Evolutionary conservation across 352 stramenopile species (phyloP).

Genomic region (Pythium plurisporium): DNA sequence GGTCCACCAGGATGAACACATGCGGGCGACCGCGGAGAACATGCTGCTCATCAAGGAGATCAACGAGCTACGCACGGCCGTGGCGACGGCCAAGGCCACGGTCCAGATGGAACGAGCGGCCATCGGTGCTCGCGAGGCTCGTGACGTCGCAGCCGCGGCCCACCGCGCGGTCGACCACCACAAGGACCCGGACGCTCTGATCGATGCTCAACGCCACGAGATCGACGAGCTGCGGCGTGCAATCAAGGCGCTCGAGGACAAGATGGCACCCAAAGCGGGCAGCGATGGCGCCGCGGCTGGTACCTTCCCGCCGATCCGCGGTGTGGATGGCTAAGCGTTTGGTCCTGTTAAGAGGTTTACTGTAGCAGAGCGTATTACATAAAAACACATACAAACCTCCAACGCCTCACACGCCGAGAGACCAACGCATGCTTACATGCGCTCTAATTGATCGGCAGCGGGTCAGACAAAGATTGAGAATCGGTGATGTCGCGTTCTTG

Average conservation of each 20-base stretch:
- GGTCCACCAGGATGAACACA: constrained; percentile 75
- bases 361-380: too few species aligned
- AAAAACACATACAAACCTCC: too few species aligned
- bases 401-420: too few species aligned
- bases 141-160: not conserved
- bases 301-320: constrained; percentile 41
- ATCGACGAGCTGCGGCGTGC: constrained; percentile 78
- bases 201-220: constrained; percentile 52
- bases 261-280: constrained; percentile 25
- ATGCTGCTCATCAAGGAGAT: constrained; percentile 77
- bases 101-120: constrained; percentile 75
- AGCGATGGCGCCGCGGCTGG: not conserved
- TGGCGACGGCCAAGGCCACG: too few species aligned
- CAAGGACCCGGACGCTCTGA: constrained; percentile 44
- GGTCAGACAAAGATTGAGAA: not conserved
- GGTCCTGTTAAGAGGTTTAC: not conserved
- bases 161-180: constrained; percentile 16
- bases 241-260: constrained; percentile 70
- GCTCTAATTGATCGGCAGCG: too few species aligned
- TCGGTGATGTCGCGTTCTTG: not conserved
- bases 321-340: constrained; percentile 33
- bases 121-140: constrained; percentile 22
- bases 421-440: too few species aligned
- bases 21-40: constrained; percentile 78
- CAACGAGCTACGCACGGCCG: constrained; percentile 81